Evolutionary conservation across 1,284 basidiomycete genomes (phyloP).

Genomic region (Hymenochaete sp.): DNA sequence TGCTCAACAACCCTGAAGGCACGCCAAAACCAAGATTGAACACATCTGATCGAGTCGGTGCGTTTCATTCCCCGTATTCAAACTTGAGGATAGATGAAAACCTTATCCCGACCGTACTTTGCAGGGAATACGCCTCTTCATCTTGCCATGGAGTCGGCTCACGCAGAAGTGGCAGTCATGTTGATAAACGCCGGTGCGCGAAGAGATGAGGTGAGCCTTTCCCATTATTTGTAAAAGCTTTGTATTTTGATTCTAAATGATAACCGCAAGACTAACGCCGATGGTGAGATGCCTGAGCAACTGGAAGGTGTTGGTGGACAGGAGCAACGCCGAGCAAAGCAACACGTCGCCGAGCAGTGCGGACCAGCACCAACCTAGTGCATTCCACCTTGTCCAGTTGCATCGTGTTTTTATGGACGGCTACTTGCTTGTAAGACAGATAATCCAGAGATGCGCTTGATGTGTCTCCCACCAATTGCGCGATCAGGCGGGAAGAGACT

Average conservation of each 20-base stretch:
- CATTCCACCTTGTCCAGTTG: no score
- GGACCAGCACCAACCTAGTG: constrained; percentile 36
- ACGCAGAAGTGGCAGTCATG: constrained; percentile 81
- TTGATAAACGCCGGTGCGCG: constrained; percentile 92
- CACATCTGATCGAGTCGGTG: constrained; percentile 77
- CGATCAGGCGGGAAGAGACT: no score
- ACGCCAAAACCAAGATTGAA: constrained; percentile 78
- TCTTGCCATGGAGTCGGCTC: constrained; percentile 89
- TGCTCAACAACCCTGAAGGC: constrained; percentile 68
- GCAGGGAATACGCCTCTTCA: constrained; percentile 92
- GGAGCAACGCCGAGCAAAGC: constrained; percentile 70
- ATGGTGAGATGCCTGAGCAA: constrained; percentile 77
- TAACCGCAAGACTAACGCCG: constrained; percentile 58
- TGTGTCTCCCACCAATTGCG: no score
- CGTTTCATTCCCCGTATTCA: constrained; percentile 21
- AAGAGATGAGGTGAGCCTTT: constrained; percentile 44
- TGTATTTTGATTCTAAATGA: background rate
- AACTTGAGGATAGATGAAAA: constrained; percentile 14
- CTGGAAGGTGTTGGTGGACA: constrained; percentile 80
- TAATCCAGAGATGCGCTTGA: background rate
- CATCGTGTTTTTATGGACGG: no score
- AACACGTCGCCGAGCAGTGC: constrained; percentile 67
- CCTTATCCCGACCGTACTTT: constrained; percentile 11
- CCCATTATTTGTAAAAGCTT: constrained; percentile 4
- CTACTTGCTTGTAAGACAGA: no score